Evolutionary conservation across 106 monocot species (phyloP).

Genomic region (Iris macrosiphon): DNA sequence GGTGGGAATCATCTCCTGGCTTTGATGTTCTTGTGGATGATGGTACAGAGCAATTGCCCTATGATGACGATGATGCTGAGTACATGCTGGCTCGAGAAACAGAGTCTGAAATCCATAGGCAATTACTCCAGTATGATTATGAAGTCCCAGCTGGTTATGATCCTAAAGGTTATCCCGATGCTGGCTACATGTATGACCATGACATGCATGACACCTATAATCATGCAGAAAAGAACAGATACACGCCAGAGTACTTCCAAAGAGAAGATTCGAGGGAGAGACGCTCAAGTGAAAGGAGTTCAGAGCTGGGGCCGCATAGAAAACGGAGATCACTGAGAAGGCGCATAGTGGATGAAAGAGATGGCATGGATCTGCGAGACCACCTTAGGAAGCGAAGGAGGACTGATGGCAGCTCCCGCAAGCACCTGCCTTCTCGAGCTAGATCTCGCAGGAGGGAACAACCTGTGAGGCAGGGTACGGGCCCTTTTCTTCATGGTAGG

Average conservation of each 20-base stretch:
- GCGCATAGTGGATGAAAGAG: neutral
- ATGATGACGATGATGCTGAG: conserved; percentile 35
- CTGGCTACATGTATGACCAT: conserved; percentile 17
- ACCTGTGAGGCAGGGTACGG: neutral
- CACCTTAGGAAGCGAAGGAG: conserved; percentile 31
- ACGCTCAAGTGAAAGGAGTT: no score
- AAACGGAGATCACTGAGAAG: conserved; percentile 13
- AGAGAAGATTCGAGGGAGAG: conserved; percentile 13
- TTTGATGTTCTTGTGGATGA: conserved; percentile 56
- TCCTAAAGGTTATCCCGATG: conserved; percentile 11
- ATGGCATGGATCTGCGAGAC: conserved; percentile 29
- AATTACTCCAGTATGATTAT: conserved; percentile 23
- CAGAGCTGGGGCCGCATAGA: neutral
- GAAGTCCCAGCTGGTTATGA: conserved; percentile 25
- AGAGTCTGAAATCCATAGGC: conserved; percentile 17
- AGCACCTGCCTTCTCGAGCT: neutral
- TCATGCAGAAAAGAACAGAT: conserved; percentile 7
- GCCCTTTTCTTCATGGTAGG: conserved; percentile 3
- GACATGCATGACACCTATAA: conserved; percentile 19
- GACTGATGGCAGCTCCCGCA: conserved; percentile 9
- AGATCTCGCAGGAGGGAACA: conserved; percentile 2
- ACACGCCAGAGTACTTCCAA: conserved; percentile 17
- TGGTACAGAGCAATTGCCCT: conserved; percentile 25
- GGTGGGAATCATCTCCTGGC: conserved; percentile 49
- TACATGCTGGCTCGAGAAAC: conserved; percentile 20